These are phyloP conservation scores for Thalassiosira hispida DNA, from an alignment of 352 stramenopile genomes.

Conservation along the genomic window DNA sequence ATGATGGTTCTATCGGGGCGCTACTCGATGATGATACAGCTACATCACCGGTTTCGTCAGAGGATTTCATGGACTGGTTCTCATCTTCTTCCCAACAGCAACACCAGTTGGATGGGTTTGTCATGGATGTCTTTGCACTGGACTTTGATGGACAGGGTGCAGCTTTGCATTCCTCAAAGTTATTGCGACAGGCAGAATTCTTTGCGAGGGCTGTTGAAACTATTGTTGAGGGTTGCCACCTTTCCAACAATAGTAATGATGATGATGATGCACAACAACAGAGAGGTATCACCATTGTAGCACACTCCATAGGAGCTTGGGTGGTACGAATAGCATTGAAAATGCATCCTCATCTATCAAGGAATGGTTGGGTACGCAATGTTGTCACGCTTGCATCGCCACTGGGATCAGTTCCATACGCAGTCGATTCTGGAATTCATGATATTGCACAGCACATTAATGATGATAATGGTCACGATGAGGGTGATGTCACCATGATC, in stretches of 20 bases:
- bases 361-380: constrained; percentile 48
- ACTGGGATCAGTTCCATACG: constrained; percentile 60
- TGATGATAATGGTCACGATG: constrained; percentile 6
- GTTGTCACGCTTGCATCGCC: constrained; percentile 73
- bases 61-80: constrained; percentile 21
- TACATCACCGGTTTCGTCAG: background rate
- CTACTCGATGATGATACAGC: too few relatives aligned
- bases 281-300: constrained; percentile 63
- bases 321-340: constrained; percentile 54
- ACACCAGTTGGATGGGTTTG: constrained; percentile 55
- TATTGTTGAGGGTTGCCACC: constrained; percentile 41
- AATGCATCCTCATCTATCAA: constrained; percentile 37
- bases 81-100: constrained; percentile 4
- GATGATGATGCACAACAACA: background rate
- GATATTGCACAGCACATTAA: constrained; percentile 47
- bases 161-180: constrained; percentile 67
- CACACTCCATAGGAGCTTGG: constrained; percentile 75
- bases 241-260: background rate
- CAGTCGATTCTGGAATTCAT: constrained; percentile 65
- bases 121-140: constrained; percentile 77
- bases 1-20: constrained; percentile 17
- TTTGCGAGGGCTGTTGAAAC: constrained; percentile 54
- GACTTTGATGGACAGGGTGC: constrained; percentile 77
- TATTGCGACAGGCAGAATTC: constrained; percentile 71
- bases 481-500: constrained; percentile 47